Percentiles rank a stretch among this genome's conserved stretches.
Conservation (phyloP, 2,329 filamentous ascomycete genomes). For the Trichoderma asperellum region DNA sequence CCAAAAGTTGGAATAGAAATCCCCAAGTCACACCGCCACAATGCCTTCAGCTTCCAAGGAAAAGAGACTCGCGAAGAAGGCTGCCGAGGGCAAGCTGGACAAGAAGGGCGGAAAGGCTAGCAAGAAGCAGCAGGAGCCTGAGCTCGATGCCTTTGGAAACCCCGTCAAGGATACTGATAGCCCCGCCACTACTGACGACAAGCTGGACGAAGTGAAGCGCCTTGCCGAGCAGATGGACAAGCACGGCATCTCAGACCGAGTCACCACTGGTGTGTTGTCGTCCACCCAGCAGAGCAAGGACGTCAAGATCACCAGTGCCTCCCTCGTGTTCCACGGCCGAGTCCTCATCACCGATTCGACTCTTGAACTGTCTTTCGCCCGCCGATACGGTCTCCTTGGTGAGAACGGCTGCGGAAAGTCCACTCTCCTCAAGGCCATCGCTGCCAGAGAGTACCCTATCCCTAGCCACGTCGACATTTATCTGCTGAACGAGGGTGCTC, state of each 20-base stretch:
- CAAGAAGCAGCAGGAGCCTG: conserved; percentile 71
- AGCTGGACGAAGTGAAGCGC: conserved; percentile 81
- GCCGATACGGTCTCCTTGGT: conserved; percentile 91
- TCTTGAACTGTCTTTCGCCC: conserved; percentile 89
- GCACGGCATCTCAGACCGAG: conserved; percentile 92
- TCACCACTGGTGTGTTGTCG: conserved; percentile 94
- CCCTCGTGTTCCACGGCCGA: conserved; percentile 95
- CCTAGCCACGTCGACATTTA: conserved; percentile 98
- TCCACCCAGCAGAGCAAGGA: conserved; percentile 86
- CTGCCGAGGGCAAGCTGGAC: conserved; percentile 68
- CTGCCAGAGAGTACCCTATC: conserved; percentile 90
- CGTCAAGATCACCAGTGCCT: conserved; percentile 94
- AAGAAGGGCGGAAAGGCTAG: conserved; percentile 76
- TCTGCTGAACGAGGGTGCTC: conserved; percentile 94
- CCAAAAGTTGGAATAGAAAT: background rate
- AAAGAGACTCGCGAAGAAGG: conserved; percentile 73
- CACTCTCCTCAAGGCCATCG: conserved; percentile 94
- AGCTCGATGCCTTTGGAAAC: conserved; percentile 67
- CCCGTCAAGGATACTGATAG: conserved; percentile 59
- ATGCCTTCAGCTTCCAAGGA: conserved; percentile 74
- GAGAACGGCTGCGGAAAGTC: conserved; percentile 99
- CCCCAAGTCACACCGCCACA: conserved; percentile 42
- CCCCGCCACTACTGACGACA: conserved; percentile 70
- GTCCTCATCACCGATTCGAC: conserved; percentile 94
- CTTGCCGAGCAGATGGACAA: conserved; percentile 93